Evolutionary conservation across 2,329 filamentous ascomycete species (phyloP), one percentile per base, ranked within the genome.

Genomic region (Karstenula rhodostoma): DNA sequence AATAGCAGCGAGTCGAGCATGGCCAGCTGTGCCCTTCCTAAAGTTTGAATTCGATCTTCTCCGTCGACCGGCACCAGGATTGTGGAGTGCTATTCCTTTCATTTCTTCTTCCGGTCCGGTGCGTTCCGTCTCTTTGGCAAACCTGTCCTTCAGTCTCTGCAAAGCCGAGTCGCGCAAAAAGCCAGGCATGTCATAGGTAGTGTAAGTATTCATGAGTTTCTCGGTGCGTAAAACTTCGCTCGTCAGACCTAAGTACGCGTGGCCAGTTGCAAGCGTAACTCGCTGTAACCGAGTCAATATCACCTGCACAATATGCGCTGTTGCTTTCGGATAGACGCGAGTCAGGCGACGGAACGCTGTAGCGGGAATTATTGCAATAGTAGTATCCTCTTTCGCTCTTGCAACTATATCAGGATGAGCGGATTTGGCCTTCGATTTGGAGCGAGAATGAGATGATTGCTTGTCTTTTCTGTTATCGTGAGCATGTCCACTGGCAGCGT

Each of bases 361-460:
- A 0, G 95, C 95, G 1, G 96, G 96, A 59, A 99, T 99, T 65
- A 99, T 96, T 6, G 95, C 95, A 78, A 99, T 97, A 0, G 96
- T 99, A 0, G 95, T 99, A 74, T 99, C 96, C 25, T 96, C 91
- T 17, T 93, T 96, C 6, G 95, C 95, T 66, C 95, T 87, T n/a
- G 94, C 95, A 65, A 99, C 93, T 63, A 99, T 95, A 73, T 99
- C 95, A 12, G 95, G 95, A 78, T 99, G 95, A 0, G 92, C 93
- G 15, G 95, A 98, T 65, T 89, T 90, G 12, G 87, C 68, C 61
- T 76, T 82, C 66, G 87, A 69, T 61, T 76, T 82, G 66, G 76
- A 64, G 15, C 72, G 67, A n/a, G 74, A 72, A 22, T 70, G 64
- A 5, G 73, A 67, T 50, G 61, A 66, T 25, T 66, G 64, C 7